These are phyloP conservation scores for Tolypocladium pustulatum DNA, from an alignment of 2,329 filamentous ascomycete species.

Conservation along the genomic window DNA sequence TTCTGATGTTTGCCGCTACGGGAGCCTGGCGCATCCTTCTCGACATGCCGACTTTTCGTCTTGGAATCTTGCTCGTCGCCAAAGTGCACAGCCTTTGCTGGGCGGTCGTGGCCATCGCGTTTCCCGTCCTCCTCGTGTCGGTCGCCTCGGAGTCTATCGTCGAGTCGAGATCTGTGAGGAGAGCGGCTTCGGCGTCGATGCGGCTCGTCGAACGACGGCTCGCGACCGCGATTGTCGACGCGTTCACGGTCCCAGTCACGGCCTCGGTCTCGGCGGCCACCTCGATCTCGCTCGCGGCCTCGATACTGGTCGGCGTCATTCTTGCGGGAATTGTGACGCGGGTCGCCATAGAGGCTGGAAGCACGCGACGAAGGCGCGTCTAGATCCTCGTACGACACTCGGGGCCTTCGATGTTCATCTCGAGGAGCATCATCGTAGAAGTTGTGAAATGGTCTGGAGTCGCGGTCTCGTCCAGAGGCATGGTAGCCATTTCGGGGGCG, in stretches of 20 bases:
- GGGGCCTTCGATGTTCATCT: conserved; percentile 1
- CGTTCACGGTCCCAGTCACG: conserved; percentile 7
- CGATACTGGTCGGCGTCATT: conserved; percentile 20
- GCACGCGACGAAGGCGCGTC: background rate
- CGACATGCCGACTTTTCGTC: background rate
- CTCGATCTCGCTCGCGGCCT: conserved; percentile 29
- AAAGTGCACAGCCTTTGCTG: background rate
- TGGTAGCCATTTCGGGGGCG: conserved; percentile 33
- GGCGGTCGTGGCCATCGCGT: background rate
- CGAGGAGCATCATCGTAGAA: conserved; percentile 2
- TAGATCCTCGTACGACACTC: conserved; percentile 3
- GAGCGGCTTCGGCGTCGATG: conserved; percentile 45
- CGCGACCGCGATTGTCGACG: conserved; percentile 18
- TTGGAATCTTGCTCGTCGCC: background rate
- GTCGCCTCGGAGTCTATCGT: conserved; percentile 23
- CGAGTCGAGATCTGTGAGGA: conserved; percentile 29
- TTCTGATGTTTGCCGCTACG: background rate
- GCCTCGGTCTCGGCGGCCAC: conserved; percentile 30
- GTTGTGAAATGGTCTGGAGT: background rate
- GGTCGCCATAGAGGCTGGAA: background rate
- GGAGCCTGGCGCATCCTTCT: background rate
- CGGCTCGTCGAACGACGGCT: conserved; percentile 42
- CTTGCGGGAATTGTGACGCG: conserved; percentile 2
- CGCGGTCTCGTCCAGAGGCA: conserved; percentile 15
- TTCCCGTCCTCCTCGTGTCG: conserved; percentile 19